These are phyloP conservation scores for Phalaenopsis equestris DNA, from an alignment of 106 monocot genomes.

Conservation along the genomic window DNA sequence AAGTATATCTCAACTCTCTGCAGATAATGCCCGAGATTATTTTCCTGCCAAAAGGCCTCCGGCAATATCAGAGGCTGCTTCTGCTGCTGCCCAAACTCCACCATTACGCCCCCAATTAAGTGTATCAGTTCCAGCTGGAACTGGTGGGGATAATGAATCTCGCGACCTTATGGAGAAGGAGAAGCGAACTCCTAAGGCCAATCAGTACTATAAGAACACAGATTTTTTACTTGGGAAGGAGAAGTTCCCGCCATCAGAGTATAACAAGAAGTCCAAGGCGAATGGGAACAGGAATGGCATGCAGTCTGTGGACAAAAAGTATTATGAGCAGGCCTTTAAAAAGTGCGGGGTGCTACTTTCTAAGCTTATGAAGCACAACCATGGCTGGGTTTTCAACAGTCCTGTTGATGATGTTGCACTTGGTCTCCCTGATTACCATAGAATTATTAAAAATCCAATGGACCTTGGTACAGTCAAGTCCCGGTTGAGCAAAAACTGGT, in stretches of 20 bases:
- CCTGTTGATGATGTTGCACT: slow-evolving; percentile 64
- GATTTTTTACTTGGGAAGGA: slow-evolving; percentile 84
- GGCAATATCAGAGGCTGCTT: slow-evolving; percentile 6
- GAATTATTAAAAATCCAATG: slow-evolving; percentile 57
- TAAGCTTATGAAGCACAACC: slow-evolving; percentile 61
- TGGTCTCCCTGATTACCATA: slow-evolving; percentile 50
- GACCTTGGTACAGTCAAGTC: slow-evolving; percentile 61
- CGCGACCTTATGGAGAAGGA: slow-evolving; percentile 34
- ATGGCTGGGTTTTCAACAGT: slow-evolving; percentile 59
- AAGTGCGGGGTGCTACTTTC: slow-evolving; percentile 38
- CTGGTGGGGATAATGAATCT: slow-evolving; percentile 13
- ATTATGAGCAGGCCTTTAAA: slow-evolving; percentile 30
- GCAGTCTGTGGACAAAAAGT: slow-evolving; percentile 4
- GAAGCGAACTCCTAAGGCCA: slow-evolving; percentile 61
- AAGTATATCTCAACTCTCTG: slow-evolving; percentile 34
- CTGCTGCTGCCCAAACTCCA: slow-evolving; percentile 1
- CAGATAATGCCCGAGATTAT: slow-evolving; percentile 8
- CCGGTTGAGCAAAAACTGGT: slow-evolving; percentile 43
- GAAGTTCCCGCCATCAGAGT: slow-evolving; percentile 46
- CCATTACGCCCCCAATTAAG: background rate
- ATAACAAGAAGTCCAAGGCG: slow-evolving; percentile 36
- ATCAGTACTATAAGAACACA: slow-evolving; percentile 45
- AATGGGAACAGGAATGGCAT: slow-evolving; percentile 19
- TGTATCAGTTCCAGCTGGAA: background rate
- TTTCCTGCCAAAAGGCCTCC: background rate